Base-by-base conservation (phyloP, 2,329 filamentous ascomycete species). In the Trichophyton verrucosum region DNA sequence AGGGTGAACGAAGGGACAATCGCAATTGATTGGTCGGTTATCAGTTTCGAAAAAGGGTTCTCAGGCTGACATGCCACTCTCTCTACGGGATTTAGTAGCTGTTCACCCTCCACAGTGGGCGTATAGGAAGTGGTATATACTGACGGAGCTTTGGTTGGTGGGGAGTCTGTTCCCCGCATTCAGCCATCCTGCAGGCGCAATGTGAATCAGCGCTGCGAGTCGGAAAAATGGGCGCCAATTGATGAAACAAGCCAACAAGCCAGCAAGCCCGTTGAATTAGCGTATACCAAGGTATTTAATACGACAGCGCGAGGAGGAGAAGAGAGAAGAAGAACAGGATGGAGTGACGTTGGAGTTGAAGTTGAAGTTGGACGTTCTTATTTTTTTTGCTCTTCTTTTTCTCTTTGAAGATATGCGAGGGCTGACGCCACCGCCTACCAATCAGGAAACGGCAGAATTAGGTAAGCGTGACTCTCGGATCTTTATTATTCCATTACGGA, bases 1-100 rank as follows among this genome's bases (percentile, higher is more conserved):
- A 99, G 87, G 7, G 87, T 91, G 73, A 96, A 96, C 27, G 86
- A 86, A 1, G 94, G 92, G 60, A 99, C 83, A 63, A 94, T 83
- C 61, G 88, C 90, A 69, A 95, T 87, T 60, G 87, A 81, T 76
- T 97, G 94, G 69, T 96, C 87, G 59, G 90, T 86, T 59, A 99
- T 95, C 70, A 97, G 81, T 65, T 81, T 76, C 63, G 89, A 84
- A 73, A 91, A 97, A 33, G 91, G 92, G 76, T 97, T 99, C 77
- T 96, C 92, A 69, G 88, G 85, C 75, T 96, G 90, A 60, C 82
- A 69, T 64, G 71, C 72, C 73, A 76, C 71, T 73, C 73, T 79
- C 77, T 79, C 77, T 79, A 78, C 77, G 77, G 77, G 77, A 79
- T 79, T 79, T 79, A 79, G 77, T 75, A 79, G 73, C 74, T 68